Base-by-base conservation (phyloP, 2,329 filamentous ascomycete genomes). In the Exophiala sideris region DNA sequence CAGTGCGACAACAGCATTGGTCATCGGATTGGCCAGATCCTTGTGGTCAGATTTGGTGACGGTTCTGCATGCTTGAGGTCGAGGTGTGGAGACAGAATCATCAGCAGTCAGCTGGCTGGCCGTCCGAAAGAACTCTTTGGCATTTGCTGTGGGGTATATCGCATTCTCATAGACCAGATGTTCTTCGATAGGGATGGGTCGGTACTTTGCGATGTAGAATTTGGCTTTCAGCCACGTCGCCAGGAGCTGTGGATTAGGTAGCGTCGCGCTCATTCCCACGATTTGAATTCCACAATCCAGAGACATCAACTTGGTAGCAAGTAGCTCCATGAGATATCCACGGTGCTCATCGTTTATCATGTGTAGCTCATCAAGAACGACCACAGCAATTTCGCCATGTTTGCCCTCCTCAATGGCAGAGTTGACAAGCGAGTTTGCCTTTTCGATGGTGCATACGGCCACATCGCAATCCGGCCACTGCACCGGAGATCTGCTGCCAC, bases 351-450 rank as follows among this genome's bases (percentile, higher is more conserved):
- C 88, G 62, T 89, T 85, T 41, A 91, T 77, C 86, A 91, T 90
- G 66, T 91, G 88, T n/a, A 91, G 72, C 66, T 91, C 88, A 63
- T 91, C 88, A 33, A 91, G 74, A 11, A 91, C 85, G 14, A 90
- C 81, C 9, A 84, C 75, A 44, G 80, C 81, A 40, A 91, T 72
- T 16, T 83, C 77, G n/a, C 77, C 73, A 55, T 89, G 79, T 3
- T 77, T 82, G 64, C 80, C 83, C 58, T 91, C 85, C 58, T 88
- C 84, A 60, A 91, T 88, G 11, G 87, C 85, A 18, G 79, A 74
- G 62, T 91, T 91, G 24, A 90, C 78, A 36, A 91, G 76, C 9
- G 84, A 79, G 64, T 91, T 91, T 50, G 87, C 81, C 81, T 91
- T 91, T 72, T 91, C 88, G 56, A 91, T 85, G 1, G 88, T 91